Evolutionary conservation across 768 basidiomycete species (phyloP).

Genomic region (Pleurotus platypus): DNA sequence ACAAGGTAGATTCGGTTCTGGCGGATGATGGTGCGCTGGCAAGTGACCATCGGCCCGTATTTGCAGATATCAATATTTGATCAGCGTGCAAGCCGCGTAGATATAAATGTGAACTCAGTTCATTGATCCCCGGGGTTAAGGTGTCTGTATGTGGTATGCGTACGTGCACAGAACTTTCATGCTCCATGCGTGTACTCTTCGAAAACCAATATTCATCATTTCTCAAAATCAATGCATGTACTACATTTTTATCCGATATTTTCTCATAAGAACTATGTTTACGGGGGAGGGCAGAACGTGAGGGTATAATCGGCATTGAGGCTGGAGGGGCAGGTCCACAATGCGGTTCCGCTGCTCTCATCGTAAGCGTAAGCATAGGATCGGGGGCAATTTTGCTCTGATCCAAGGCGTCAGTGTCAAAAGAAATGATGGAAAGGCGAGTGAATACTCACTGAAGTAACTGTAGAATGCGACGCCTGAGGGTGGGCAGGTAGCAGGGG

Average conservation of each 20-base stretch:
- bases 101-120: not conserved
- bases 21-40: conserved; percentile 49
- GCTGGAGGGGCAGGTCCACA: conserved; percentile 34
- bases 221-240: no score
- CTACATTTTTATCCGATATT: no score
- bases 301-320: conserved; percentile 27
- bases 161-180: no score
- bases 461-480: conserved; percentile 16
- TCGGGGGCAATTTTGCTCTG: conserved; percentile 29
- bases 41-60: conserved; percentile 57
- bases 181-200: no score
- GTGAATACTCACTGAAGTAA: conserved; percentile 13
- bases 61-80: conserved; percentile 32
- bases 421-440: not conserved
- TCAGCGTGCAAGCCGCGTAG: no score
- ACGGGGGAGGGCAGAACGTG: conserved; percentile 22
- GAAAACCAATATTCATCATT: no score
- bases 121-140: not conserved
- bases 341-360: conserved; percentile 40
- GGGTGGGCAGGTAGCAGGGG: conserved; percentile 14
- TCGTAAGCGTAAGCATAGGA: conserved; percentile 47
- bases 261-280: not conserved
- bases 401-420: not conserved
- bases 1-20: conserved; percentile 36
- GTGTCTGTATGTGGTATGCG: no score